Conservation (phyloP, 805 yeast genomes). For the Yamadazyma sp. region DNA sequence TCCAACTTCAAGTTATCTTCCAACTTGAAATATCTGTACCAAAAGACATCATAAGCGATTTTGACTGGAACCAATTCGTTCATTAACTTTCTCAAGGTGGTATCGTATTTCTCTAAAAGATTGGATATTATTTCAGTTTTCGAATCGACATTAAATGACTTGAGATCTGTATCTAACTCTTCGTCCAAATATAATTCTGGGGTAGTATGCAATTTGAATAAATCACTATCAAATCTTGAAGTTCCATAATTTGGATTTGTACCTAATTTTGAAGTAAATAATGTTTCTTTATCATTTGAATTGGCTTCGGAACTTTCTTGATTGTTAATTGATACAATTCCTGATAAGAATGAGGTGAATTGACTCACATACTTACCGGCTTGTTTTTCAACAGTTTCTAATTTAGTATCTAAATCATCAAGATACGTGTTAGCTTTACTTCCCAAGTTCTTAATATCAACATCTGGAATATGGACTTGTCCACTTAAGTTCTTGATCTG, state of each 20-base stretch:
- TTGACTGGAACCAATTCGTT: conserved; percentile 64
- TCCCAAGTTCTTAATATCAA: conserved; percentile 20
- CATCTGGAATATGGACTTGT: conserved; percentile 15
- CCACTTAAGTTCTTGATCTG: conserved; percentile 25
- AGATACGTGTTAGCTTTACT: conserved; percentile 51
- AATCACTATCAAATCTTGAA: conserved; percentile 36
- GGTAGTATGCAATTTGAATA: conserved; percentile 37
- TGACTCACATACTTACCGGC: conserved; percentile 61
- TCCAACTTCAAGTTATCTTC: conserved; percentile 52
- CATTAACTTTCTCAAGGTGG: conserved; percentile 52
- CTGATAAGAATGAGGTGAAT: conserved; percentile 54
- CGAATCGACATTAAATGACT: conserved; percentile 41
- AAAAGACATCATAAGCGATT: conserved; percentile 59
- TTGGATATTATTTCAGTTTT: conserved; percentile 50
- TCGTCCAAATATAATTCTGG: conserved; percentile 18
- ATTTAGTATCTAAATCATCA: conserved; percentile 65
- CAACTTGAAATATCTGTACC: conserved; percentile 67
- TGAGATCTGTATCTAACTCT: conserved; percentile 13
- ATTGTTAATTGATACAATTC: conserved; percentile 27
- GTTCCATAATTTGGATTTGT: conserved; percentile 31
- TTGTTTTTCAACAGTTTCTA: conserved; percentile 68
- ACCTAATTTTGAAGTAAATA: conserved; percentile 18
- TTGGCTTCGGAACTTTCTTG: conserved; percentile 1
- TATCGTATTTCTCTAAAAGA: conserved; percentile 45
- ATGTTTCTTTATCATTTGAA: conserved; percentile 17